Base-by-base conservation (phyloP, 352 stramenopile species). In the Phytopythium mirpurense region DNA sequence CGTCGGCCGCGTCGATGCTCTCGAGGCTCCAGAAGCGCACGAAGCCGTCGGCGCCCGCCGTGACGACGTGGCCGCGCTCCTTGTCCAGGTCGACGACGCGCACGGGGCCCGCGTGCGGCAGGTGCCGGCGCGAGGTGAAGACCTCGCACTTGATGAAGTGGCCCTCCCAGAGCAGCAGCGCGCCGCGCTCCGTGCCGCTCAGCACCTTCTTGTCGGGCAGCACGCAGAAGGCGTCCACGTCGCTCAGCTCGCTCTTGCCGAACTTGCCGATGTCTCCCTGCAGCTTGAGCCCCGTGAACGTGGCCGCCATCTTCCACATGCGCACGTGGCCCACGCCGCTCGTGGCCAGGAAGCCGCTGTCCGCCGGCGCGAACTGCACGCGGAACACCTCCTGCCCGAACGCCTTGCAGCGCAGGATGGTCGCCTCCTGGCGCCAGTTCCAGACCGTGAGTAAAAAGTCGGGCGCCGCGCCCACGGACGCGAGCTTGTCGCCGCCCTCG, bases 231-330 rank as follows among this genome's bases (percentile, higher is more conserved):
- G 85, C 86, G 54, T 90, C 81, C 31, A 98, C 86, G 67, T 98
- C 94, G 40, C 76, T 96, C 16, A 98, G 74, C 57, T 98, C 94
- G 23, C 90, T 85, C 54, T 97, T 97, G 59, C 94, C 94, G 55
- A 98, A 98, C 62, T 98, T 98, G 47, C 93, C 94, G 48, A 98
- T 98, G 51, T 96, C 88, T 11, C 94, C 94, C 72, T 98, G 90
- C 27, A 98, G 65, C 69, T 98, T 98, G 9, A 98, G 72, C 3
- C 94, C 93, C 11, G 94, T 98, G 58, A 98, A 98, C 29, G 93
- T 98, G n/a, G 75, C 75, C 31, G 94, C 90, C 89, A 98, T 98
- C 56, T 93, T 93, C 94, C 93, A 98, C 62, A 98, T 96, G 4
- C 93, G 88, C 58, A 98, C 97, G 62, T 98, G 93, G 2, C 91